These are phyloP conservation scores for Lathyrus aphaca DNA, from an alignment of 306 rosid genomes.

Conservation along the genomic window DNA sequence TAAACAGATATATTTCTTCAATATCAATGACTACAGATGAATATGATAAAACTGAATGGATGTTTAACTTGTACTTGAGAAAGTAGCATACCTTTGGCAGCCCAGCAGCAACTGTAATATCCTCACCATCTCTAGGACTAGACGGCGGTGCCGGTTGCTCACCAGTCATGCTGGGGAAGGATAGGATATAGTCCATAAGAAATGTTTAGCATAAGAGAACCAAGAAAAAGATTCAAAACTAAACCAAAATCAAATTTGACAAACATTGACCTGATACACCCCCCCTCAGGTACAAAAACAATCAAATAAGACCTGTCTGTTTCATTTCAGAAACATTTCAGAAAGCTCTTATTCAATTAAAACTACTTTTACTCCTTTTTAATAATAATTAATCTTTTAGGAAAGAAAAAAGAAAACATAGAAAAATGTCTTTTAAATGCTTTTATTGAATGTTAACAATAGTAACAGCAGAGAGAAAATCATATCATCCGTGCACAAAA, in stretches of 20 bases:
- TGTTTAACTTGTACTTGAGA: conserved; percentile 32
- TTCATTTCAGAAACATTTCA: background rate
- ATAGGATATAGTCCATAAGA: conserved; percentile 28
- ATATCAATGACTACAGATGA: conserved; percentile 19
- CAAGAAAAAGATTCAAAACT: conserved; percentile 18
- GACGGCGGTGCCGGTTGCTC: conserved; percentile 75
- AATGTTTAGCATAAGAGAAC: conserved; percentile 5
- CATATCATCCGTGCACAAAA: conserved; percentile 7
- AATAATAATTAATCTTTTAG: background rate
- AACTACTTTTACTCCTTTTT: background rate
- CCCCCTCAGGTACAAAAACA: conserved; percentile 15
- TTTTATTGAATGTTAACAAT: conserved; percentile 9
- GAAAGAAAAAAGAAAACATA: background rate
- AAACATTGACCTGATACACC: conserved; percentile 8
- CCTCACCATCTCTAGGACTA: conserved; percentile 98
- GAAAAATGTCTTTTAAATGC: background rate
- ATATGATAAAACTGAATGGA: conserved; percentile 33
- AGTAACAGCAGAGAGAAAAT: background rate
- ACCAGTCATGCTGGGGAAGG: conserved; percentile 81
- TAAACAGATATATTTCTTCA: conserved; percentile 15
- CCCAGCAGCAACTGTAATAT: conserved; percentile 74
- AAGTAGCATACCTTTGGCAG: conserved; percentile 68
- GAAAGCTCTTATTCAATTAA: background rate
- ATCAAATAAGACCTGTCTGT: background rate
- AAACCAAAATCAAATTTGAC: conserved; percentile 19